Evolutionary conservation across 1,139 yeast species (phyloP).

Genomic region (Candida glucosophila): DNA sequence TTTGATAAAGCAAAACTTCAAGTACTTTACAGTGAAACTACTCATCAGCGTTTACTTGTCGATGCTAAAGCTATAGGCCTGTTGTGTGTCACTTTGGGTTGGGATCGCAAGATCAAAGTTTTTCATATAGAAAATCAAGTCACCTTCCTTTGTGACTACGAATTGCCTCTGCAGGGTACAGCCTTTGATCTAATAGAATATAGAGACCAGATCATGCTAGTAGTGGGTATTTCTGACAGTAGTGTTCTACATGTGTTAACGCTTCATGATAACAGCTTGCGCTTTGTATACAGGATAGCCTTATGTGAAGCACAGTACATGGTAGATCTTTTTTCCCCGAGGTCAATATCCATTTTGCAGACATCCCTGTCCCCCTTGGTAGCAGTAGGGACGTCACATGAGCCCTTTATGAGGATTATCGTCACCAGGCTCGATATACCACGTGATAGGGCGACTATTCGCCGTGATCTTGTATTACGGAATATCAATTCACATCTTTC

Average conservation of each 20-base stretch:
- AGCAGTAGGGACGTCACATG: constrained; percentile 64
- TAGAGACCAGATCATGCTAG: constrained; percentile 24
- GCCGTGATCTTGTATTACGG: constrained; percentile 39
- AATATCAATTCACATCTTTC: constrained; percentile 57
- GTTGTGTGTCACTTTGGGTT: constrained; percentile 50
- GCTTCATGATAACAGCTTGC: constrained; percentile 8
- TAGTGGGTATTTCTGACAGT: constrained; percentile 53
- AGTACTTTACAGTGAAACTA: constrained; percentile 9
- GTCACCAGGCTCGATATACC: constrained; percentile 24
- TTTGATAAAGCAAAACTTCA: constrained; percentile 5
- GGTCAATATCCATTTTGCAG: constrained; percentile 31
- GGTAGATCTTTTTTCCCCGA: constrained; percentile 58
- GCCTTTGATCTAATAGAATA: constrained; percentile 31
- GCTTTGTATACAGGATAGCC: constrained; percentile 40
- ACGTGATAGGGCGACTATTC: too few species aligned
- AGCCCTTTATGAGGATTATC: constrained; percentile 65
- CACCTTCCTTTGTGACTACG: constrained; percentile 19
- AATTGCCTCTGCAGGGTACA: constrained; percentile 40
- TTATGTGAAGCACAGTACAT: constrained; percentile 70
- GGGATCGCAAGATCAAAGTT: constrained; percentile 45
- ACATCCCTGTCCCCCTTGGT: constrained; percentile 28
- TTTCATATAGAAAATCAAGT: constrained; percentile 18
- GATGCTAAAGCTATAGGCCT: constrained; percentile 21
- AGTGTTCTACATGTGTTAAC: constrained; percentile 46
- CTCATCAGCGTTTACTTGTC: constrained; percentile 25